These are phyloP conservation scores for Musa troglodytarum DNA, from an alignment of 176 grass and related monocot genomes.

Conservation along the genomic window DNA sequence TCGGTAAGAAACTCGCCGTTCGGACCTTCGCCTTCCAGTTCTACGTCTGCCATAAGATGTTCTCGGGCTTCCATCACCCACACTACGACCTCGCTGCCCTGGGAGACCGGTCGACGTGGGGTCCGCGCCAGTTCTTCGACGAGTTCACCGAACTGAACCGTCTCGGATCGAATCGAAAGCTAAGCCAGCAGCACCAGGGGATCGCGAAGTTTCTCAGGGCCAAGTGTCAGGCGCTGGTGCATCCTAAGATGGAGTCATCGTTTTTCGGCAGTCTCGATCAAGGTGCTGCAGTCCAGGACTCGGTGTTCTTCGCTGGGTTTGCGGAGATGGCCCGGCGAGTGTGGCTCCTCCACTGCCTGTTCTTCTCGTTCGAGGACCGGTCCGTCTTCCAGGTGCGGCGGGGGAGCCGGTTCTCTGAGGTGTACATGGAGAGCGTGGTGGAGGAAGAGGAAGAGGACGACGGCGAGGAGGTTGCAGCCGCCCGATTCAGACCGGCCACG, in stretches of 20 bases:
- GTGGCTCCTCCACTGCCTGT: conserved; percentile 83
- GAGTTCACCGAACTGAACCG: conserved; percentile 75
- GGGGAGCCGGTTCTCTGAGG: conserved; percentile 59
- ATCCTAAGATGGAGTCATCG: conserved; percentile 81
- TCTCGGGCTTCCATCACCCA: conserved; percentile 71
- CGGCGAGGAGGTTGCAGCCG: background rate
- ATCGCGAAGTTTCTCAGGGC: conserved; percentile 71
- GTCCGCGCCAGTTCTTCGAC: conserved; percentile 61
- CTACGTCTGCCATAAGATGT: conserved; percentile 81
- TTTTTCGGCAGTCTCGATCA: conserved; percentile 86
- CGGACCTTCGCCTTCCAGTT: conserved; percentile 65
- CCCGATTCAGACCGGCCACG: background rate
- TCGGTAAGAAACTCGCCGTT: conserved; percentile 24
- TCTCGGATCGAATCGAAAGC: conserved; percentile 32
- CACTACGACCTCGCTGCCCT: conserved; percentile 69
- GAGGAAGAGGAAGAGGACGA: conserved; percentile 25
- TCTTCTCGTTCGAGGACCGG: conserved; percentile 60
- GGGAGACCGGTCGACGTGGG: conserved; percentile 56
- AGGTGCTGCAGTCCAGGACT: conserved; percentile 66
- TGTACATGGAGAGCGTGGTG: conserved; percentile 78
- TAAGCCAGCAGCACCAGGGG: conserved; percentile 30
- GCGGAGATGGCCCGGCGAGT: conserved; percentile 83
- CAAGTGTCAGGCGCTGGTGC: conserved; percentile 75
- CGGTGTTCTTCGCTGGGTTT: conserved; percentile 62
- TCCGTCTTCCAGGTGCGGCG: conserved; percentile 47